These are phyloP conservation scores for Dalbergia cultrata DNA, from an alignment of 306 rosid species.

Conservation along the genomic window DNA sequence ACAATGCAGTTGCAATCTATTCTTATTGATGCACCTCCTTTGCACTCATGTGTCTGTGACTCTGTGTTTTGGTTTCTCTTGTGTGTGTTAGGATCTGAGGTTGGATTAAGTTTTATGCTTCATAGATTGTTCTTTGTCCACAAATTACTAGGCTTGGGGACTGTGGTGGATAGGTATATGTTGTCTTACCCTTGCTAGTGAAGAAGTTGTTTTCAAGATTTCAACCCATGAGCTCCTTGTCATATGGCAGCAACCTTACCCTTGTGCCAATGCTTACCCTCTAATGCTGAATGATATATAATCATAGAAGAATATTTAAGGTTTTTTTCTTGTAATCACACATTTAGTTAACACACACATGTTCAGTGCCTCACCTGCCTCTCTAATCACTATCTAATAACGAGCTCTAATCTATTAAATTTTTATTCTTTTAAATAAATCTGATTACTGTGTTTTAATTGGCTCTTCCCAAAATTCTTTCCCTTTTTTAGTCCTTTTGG, in stretches of 20 bases:
- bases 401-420: neutral
- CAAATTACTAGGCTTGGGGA: neutral
- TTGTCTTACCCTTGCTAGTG: no score
- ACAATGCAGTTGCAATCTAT: conserved; percentile 1
- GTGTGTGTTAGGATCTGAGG: neutral
- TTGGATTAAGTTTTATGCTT: neutral
- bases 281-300: neutral
- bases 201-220: no score
- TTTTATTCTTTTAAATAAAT: neutral
- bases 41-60: neutral
- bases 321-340: neutral
- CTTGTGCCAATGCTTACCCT: no score
- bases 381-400: neutral
- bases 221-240: no score
- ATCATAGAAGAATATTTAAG: neutral
- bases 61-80: neutral
- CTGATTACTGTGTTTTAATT: neutral
- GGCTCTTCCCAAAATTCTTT: neutral
- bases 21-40: conserved; percentile 4
- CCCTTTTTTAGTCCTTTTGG: conserved; percentile 1
- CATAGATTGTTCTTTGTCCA: neutral
- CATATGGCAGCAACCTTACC: no score
- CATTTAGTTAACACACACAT: neutral
- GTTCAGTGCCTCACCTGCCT: neutral
- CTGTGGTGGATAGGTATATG: no score